Evolutionary conservation across 495 filamentous ascomycete genomes (phyloP), one percentile per base, ranked within the genome.

Genomic region (Aspergillus steynii): DNA sequence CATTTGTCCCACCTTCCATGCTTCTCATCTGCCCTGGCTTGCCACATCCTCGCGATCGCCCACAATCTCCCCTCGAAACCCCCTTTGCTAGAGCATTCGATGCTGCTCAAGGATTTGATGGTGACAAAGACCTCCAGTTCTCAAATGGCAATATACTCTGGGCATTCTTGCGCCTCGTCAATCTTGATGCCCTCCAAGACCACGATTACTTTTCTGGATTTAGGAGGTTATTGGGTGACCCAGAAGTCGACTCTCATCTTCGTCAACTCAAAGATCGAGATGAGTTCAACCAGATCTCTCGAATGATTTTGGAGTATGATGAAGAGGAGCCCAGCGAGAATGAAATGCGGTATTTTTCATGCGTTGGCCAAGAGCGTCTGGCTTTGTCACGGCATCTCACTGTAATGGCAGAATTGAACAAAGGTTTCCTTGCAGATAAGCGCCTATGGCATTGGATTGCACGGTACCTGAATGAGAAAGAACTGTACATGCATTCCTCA

Each of bases 101-200:
- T 25, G 25, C 2, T 2, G 6, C n/a, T 26, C 10, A 12, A 52
- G 50, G 50, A 2, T 52, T 52, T 28, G 28, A 29, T 29, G 25
- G 50, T 52, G n/a, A 52, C 10, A 29, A 12, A 5, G 12, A 12
- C 26, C 50, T 52, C 28, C n/a, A 9, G 20, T 52, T 52, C 50
- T 52, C 50, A 26, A 4, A 9, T 29, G 28, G 5, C 26, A 29
- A 12, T 12, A 2, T 52, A 12, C 28, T 52, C 27, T 52, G 50
- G 50, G 6, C 50, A 26, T 27, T 52, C 27, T 52, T 9, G 4
- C 50, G 50, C 25, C 15, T 52, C 20, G 50, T 52, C 5, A 52
- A 52, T 29, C 50, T 52, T n/a, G 50, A 52, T 52, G 20, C 50
- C 26, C 50, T 52, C n/a, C 50, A 52, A 52, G 50, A 52, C 28